These are phyloP conservation scores for Lunularia cruciata DNA, from an alignment of 225 moss, liverwort and hornwort species.

Conservation along the genomic window DNA sequence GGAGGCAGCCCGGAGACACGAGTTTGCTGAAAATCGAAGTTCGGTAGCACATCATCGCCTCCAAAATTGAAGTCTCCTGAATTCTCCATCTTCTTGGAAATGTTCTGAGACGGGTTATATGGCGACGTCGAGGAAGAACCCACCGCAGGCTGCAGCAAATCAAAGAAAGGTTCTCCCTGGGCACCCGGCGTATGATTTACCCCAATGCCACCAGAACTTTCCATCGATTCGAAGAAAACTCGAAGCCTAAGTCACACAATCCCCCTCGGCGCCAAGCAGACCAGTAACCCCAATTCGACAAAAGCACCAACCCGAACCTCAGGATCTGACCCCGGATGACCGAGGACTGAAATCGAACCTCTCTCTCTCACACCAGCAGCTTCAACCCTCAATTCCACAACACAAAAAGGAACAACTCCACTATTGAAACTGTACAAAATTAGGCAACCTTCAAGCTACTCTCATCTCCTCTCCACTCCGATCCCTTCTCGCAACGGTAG, in stretches of 20 bases:
- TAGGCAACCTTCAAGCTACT: neutral
- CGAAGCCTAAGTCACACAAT: neutral
- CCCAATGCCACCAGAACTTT: conserved; percentile 36
- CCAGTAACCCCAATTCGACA: neutral
- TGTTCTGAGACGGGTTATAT: conserved; percentile 25
- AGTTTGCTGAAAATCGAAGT: conserved; percentile 71
- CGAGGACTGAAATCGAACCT: neutral
- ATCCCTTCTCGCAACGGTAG: neutral
- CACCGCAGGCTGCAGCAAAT: conserved; percentile 63
- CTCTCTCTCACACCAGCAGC: too few relatives aligned
- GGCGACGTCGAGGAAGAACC: conserved; percentile 25
- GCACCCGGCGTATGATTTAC: conserved; percentile 42
- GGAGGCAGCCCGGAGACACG: conserved; percentile 31
- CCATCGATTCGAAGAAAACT: conserved; percentile 29
- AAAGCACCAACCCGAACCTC: neutral
- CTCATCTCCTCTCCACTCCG: neutral
- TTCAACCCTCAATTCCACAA: neutral
- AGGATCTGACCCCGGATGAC: neutral
- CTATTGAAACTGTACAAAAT: neutral
- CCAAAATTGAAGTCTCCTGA: conserved; percentile 54
- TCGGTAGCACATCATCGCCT: conserved; percentile 64
- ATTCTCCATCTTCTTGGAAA: conserved; percentile 53
- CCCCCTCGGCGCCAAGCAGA: neutral
- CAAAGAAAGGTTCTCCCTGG: conserved; percentile 78
- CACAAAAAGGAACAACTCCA: neutral